phyloP scores from a whole-genome alignment of 2,329 filamentous ascomycete genomes.

The Plectosphaerella cucumerina region DNA sequence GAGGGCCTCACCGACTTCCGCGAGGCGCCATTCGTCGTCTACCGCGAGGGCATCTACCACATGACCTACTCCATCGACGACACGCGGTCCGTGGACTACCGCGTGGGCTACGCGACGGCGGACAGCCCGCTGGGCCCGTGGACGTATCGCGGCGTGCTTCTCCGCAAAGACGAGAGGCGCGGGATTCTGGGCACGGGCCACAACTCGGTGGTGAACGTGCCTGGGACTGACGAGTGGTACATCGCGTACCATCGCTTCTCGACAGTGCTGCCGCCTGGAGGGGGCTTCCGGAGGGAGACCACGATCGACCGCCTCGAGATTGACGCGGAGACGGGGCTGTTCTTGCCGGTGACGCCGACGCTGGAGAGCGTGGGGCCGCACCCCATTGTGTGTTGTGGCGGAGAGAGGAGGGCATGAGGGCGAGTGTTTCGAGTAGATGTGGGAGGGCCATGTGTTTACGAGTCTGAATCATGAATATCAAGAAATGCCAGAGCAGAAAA shows the following conservation, averaged over 20 bases:
- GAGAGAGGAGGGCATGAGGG: too few relatives aligned
- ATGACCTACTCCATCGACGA: constrained; percentile 44
- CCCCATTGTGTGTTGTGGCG: not conserved
- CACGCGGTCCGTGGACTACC: constrained; percentile 40
- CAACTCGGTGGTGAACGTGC: constrained; percentile 40
- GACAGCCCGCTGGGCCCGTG: constrained; percentile 33
- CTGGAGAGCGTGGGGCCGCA: constrained; percentile 23
- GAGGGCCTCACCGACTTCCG: constrained; percentile 35
- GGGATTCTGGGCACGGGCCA: constrained; percentile 43
- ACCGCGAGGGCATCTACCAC: constrained; percentile 40
- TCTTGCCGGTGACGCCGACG: constrained; percentile 31
- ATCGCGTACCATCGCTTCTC: constrained; percentile 44
- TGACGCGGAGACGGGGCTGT: constrained; percentile 29
- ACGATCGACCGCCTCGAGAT: constrained; percentile 37
- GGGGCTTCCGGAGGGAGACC: constrained; percentile 37
- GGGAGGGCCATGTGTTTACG: too few relatives aligned
- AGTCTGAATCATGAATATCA: too few relatives aligned
- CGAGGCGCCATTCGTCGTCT: constrained; percentile 38
- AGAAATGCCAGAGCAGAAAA: too few relatives aligned
- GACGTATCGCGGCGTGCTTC: constrained; percentile 38
- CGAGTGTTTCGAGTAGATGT: too few relatives aligned
- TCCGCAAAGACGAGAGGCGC: constrained; percentile 33
- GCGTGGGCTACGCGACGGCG: constrained; percentile 41
- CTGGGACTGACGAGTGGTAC: constrained; percentile 43
- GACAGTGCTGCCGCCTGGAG: constrained; percentile 35